Evolutionary conservation across 176 grass and related monocot genomes (phyloP).

Genomic region (Bromus sterilis): DNA sequence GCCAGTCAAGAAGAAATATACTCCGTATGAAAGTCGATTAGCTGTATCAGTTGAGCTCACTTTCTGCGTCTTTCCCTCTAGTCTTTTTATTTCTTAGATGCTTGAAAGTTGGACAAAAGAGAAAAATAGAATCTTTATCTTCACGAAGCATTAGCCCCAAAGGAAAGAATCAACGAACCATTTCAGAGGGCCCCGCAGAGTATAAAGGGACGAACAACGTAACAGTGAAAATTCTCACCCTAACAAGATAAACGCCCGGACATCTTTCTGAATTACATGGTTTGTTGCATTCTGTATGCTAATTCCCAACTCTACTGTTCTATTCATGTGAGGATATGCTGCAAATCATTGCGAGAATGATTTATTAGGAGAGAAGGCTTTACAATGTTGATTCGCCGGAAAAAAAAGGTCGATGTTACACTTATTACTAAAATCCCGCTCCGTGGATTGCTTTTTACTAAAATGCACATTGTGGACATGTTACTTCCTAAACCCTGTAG

Average conservation of each 20-base stretch:
- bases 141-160: slow-evolving; percentile 40
- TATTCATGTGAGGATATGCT: not conserved
- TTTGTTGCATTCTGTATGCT: not conserved
- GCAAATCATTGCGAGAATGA: not conserved
- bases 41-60: slow-evolving; percentile 10
- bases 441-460: too few species aligned
- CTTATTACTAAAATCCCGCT: too few species aligned
- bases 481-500: too few species aligned
- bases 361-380: too few species aligned
- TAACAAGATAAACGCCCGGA: not conserved
- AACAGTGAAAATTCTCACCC: not conserved
- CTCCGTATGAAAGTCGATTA: not conserved
- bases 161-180: slow-evolving; percentile 52
- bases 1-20: slow-evolving; percentile 2
- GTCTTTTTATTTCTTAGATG: not conserved
- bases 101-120: slow-evolving; percentile 5
- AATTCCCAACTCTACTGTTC: not conserved
- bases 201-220: slow-evolving; percentile 25
- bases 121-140: slow-evolving; percentile 32
- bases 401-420: too few species aligned
- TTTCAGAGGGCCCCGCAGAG: not conserved
- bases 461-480: too few species aligned
- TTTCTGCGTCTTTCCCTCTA: not conserved
- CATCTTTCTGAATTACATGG: not conserved
- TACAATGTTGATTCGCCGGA: too few species aligned